Base-by-base conservation (phyloP, 2,329 filamentous ascomycete species). In the Fusarium sp. region DNA sequence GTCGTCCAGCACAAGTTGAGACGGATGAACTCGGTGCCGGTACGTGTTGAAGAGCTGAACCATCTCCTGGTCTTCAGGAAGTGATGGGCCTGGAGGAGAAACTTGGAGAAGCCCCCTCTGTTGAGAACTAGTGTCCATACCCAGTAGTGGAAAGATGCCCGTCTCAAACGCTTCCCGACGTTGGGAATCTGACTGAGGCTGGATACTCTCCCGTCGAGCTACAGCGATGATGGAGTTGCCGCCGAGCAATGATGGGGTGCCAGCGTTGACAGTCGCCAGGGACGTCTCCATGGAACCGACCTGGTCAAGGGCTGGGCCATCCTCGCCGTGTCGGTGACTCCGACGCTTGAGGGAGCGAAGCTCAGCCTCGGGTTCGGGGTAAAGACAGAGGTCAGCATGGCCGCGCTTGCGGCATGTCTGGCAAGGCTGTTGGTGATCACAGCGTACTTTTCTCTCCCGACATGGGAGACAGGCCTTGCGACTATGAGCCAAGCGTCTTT, bases 381-480 rank as follows among this genome's bases (percentile, higher is more conserved):
- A 72, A 14, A 45, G 56, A 56, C 64, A 72, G 11, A 72, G 68
- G 16, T 72, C 68, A 1, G 54, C 45, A 56, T 72, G 64, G 7
- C 71, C 71, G 18, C 70, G 70, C 11, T 50, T 73, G 45, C 62
- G n/a, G 43, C 71, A 74, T 18, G 71, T 63, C 34, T 73, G 60
- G 5, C 71, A 73, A 7, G 71, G 71, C 20, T 68, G 67, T 45
- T 71, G 18, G 43, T 66, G 71, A 23, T 71, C 62, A 16, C 64
- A 74, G 18, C 71, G 63, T 5, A 73, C 67, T 1, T 74, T 74
- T 11, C 71, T 63, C 63, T 74, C 71, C 3, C 71, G n/a, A 4
- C 64, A 74, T 1, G 67, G 70, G 2, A 73, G n/a, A 11, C 71
- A 74, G 4, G 71, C 89, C 56, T 90, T 87, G 13, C 85, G 81